Base-by-base conservation (phyloP, 495 filamentous ascomycete genomes). In the Venustampulla echinocandica region DNA sequence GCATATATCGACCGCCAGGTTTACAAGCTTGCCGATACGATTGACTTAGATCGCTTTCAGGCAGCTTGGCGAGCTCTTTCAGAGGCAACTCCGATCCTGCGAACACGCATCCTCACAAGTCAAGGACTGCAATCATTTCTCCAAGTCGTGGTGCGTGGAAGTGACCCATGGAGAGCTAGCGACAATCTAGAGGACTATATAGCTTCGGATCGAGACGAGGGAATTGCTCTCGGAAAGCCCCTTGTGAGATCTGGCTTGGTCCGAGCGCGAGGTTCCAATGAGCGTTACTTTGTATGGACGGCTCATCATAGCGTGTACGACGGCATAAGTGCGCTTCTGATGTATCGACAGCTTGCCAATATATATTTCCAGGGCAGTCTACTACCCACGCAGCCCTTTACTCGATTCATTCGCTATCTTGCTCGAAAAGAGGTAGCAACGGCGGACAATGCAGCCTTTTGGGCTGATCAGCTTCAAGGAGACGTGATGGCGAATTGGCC, bases 1-100 rank as follows among this genome's bases (percentile, higher is more conserved):
- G 61, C 69, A 0, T 76, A 74, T 50, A 56, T 71, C 6, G 58
- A 57, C 10, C 57, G 61, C 32, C 63, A 71, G 46, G 61, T 71
- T 0, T 66, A 73, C 3, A 50, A 44, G 17, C 69, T 83, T 13
- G 58, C 64, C 0, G 25, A 54, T 1, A 14, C 53, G 3, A 47
- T 74, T 7, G 67, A 77, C 46, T n/a, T 69, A 18, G 44, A 55
- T 4, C 60, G 50, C 11, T 69, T 80, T 54, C 60, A 63, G 47
- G 47, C 50, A 5, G 70, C 74, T 15, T 79, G 75, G 76, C 53
- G 69, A 44, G 42, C 46, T 4, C 17, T 38, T 11, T 21, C 39
- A 42, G 19, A 13, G 10, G 14, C 7, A 42, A 18, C 35, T 30
- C 27, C 27, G 27, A 30, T 30, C n/a, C 27, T 30, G 27, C 27